Percentiles rank a stretch among this genome's conserved stretches.
Conservation (phyloP, 2,329 filamentous ascomycete species). For the Alternaria solani region DNA sequence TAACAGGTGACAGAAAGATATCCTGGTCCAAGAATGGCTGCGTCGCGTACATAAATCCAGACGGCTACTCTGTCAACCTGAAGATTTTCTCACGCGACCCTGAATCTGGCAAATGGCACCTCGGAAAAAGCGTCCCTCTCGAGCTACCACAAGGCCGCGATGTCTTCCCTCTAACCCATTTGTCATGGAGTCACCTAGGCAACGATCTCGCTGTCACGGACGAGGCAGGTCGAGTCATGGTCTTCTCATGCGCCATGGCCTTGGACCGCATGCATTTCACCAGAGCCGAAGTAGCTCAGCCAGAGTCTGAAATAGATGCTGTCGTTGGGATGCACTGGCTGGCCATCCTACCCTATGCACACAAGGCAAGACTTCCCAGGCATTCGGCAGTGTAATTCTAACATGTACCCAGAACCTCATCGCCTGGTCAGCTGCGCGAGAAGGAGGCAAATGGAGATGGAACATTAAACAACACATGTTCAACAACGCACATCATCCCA, state of each 20-base stretch:
- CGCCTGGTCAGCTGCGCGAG: slow-evolving; percentile 51
- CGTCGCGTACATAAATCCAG: slow-evolving; percentile 79
- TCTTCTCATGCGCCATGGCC: slow-evolving; percentile 74
- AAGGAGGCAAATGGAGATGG: slow-evolving; percentile 69
- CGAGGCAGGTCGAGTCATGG: slow-evolving; percentile 76
- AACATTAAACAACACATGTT: slow-evolving; percentile 71
- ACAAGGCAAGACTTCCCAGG: slow-evolving; percentile 39
- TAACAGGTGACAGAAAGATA: slow-evolving; percentile 66
- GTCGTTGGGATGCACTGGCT: slow-evolving; percentile 91
- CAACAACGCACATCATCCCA: slow-evolving; percentile 76
- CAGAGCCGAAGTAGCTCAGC: slow-evolving; percentile 71
- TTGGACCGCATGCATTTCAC: slow-evolving; percentile 74
- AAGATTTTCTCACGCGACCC: slow-evolving; percentile 75
- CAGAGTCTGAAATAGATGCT: slow-evolving; percentile 75
- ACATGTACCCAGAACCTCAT: slow-evolving; percentile 44
- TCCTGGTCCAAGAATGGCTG: slow-evolving; percentile 89
- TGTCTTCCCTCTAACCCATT: slow-evolving; percentile 75
- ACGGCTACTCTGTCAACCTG: slow-evolving; percentile 75
- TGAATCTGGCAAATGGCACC: slow-evolving; percentile 74
- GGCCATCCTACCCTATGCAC: slow-evolving; percentile 52
- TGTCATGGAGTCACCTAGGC: slow-evolving; percentile 80
- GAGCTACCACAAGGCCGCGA: slow-evolving; percentile 68
- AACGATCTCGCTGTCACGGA: slow-evolving; percentile 87
- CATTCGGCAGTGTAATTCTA: neutral
- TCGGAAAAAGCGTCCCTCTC: slow-evolving; percentile 76